Conservation (phyloP, 768 basidiomycete species). For the Boletus speciosus region DNA sequence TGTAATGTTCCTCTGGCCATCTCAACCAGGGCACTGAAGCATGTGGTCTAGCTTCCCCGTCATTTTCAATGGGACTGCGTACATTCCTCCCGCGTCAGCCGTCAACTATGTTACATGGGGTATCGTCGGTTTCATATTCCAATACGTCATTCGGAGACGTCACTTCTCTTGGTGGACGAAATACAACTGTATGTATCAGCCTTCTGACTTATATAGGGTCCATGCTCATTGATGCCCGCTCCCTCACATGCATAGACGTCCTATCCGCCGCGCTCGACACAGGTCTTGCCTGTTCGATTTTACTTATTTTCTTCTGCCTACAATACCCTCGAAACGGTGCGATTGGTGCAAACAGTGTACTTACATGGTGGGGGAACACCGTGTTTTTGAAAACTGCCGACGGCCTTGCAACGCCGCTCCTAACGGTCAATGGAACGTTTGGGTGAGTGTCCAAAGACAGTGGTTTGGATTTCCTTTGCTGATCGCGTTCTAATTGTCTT, state of each 20-base stretch:
- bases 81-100: slow-evolving; percentile 64
- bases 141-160: slow-evolving; percentile 57
- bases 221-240: neutral
- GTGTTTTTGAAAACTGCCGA: slow-evolving; percentile 33
- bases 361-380: slow-evolving; percentile 70
- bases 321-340: slow-evolving; percentile 61
- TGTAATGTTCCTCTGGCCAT: slow-evolving; percentile 18
- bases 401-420: slow-evolving; percentile 11
- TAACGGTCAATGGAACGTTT: slow-evolving; percentile 20
- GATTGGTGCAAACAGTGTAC: slow-evolving; percentile 55
- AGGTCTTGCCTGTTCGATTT: slow-evolving; percentile 57
- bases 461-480: neutral
- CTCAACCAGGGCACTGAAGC: neutral
- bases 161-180: slow-evolving; percentile 72
- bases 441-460: slow-evolving; percentile 19
- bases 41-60: slow-evolving; percentile 39
- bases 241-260: slow-evolving; percentile 39
- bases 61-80: slow-evolving; percentile 55
- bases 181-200: slow-evolving; percentile 33
- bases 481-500: neutral
- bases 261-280: slow-evolving; percentile 71
- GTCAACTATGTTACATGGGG: slow-evolving; percentile 67
- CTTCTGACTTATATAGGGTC: slow-evolving; percentile 4
- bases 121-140: slow-evolving; percentile 65
- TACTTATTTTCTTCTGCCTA: slow-evolving; percentile 58